These are phyloP conservation scores for Hibiscus syriacus DNA, from an alignment of 345 rosid genomes.

Conservation along the genomic window DNA sequence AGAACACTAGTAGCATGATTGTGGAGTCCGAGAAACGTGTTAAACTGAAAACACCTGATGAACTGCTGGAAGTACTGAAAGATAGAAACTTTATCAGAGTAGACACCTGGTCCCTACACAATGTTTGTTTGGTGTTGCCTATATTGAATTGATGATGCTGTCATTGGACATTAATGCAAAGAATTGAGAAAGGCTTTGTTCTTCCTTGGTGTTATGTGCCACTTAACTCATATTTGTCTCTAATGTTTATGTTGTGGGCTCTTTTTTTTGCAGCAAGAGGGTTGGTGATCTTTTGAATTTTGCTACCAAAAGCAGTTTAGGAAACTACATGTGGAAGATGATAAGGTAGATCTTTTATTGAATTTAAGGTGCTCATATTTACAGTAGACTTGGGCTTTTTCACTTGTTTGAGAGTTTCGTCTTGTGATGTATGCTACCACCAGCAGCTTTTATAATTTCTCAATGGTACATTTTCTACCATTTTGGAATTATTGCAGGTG, in stretches of 20 bases:
- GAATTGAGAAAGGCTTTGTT: background rate
- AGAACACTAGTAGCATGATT: constrained; percentile 62
- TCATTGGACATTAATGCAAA: background rate
- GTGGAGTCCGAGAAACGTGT: no score
- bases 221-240: background rate
- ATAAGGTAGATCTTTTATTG: constrained; percentile 44
- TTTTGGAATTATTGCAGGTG: no score
- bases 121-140: background rate
- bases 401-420: background rate
- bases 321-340: constrained; percentile 69
- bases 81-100: constrained; percentile 61
- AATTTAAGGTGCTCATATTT: background rate
- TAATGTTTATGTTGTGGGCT: no score
- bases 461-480: no score
- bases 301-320: constrained; percentile 53
- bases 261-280: no score
- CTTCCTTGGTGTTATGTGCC: background rate
- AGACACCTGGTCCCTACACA: constrained; percentile 15
- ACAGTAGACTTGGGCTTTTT: background rate
- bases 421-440: background rate
- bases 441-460: background rate
- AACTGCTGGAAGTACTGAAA: constrained; percentile 60
- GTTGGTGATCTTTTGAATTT: constrained; percentile 57
- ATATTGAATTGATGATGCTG: constrained; percentile 3
- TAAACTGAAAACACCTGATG: constrained; percentile 85